Conservation (phyloP, 768 basidiomycete species). For the Agrocybe praecox region DNA sequence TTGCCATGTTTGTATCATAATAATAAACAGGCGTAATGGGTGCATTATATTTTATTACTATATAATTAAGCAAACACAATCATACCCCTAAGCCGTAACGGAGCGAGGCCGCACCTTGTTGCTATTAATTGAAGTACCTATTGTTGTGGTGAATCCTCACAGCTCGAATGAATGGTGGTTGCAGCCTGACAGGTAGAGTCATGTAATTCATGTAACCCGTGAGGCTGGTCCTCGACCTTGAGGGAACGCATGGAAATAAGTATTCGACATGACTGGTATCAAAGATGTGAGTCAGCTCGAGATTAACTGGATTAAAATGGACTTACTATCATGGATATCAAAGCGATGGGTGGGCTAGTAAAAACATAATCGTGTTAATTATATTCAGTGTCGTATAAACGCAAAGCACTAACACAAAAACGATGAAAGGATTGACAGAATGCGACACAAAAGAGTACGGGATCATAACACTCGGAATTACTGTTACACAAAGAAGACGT, state of each 20-base stretch:
- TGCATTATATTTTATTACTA: too few species aligned
- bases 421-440: slow-evolving; percentile 7
- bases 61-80: too few species aligned
- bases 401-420: slow-evolving; percentile 6
- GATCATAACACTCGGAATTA: background rate
- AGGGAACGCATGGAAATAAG: background rate
- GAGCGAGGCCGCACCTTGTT: too few species aligned
- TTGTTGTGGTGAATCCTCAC: too few species aligned
- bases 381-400: background rate
- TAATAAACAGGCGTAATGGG: too few species aligned
- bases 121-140: too few species aligned
- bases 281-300: too few species aligned
- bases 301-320: too few species aligned
- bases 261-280: background rate
- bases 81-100: too few species aligned
- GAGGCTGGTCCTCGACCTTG: background rate
- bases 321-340: slow-evolving; percentile 7
- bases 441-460: slow-evolving; percentile 5
- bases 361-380: background rate
- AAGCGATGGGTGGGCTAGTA: background rate
- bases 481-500: background rate
- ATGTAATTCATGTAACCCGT: background rate
- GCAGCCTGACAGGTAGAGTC: background rate
- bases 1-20: too few species aligned
- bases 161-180: background rate